Percentiles rank a stretch among this genome's conserved stretches.
phyloP scores from a whole-genome alignment of 306 rosid species.

The Psophocarpus tetragonolobus region DNA sequence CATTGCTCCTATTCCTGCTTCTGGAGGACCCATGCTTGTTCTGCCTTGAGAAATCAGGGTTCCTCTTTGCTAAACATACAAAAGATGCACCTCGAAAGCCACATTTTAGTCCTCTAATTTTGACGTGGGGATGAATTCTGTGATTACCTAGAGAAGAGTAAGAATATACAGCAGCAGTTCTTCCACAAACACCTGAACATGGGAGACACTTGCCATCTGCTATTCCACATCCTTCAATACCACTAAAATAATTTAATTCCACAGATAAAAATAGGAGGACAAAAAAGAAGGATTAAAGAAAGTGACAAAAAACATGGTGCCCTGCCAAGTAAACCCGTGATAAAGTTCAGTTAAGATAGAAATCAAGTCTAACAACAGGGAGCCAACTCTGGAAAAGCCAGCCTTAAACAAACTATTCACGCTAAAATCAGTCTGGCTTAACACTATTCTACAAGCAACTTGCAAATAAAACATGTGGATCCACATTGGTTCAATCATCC shows the following conservation, averaged over 20 bases:
- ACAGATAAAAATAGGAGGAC: neutral
- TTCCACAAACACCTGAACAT: constrained; percentile 61
- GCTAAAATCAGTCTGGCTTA: constrained; percentile 11
- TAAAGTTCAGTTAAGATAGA: neutral
- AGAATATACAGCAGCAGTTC: constrained; percentile 50
- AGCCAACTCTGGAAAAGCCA: constrained; percentile 8
- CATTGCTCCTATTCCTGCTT: constrained; percentile 68
- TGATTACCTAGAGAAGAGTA: constrained; percentile 46
- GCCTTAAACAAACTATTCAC: constrained; percentile 1
- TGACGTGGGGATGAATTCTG: constrained; percentile 51
- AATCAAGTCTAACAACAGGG: neutral
- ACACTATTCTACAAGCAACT: constrained; percentile 4
- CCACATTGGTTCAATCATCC: constrained; percentile 19
- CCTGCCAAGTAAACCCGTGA: neutral
- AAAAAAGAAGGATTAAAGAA: neutral
- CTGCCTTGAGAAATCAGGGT: constrained; percentile 81
- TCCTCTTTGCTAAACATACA: constrained; percentile 69
- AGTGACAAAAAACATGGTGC: neutral
- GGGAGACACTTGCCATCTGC: constrained; percentile 66
- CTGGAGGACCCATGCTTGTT: constrained; percentile 61
- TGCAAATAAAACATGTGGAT: neutral
- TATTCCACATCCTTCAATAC: constrained; percentile 60
- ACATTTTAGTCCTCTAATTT: constrained; percentile 47
- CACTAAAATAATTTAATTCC: constrained; percentile 15
- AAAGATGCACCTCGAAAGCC: constrained; percentile 49